These are phyloP conservation scores for Pterothamnion heteromorphum DNA, from an alignment of 31 red algal genomes.

Conservation along the genomic window DNA sequence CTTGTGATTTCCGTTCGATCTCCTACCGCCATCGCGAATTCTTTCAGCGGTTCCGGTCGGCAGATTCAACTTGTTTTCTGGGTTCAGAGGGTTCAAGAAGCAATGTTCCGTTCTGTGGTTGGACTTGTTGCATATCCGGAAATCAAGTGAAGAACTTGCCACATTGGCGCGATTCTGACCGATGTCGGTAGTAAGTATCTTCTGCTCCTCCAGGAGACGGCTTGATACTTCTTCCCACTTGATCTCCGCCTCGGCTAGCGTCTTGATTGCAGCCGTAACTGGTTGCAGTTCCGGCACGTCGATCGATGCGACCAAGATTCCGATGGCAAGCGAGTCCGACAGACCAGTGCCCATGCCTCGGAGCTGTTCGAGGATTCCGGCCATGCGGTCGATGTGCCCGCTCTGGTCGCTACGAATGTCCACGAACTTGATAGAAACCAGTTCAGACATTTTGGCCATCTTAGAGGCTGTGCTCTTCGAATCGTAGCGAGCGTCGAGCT, in stretches of 20 bases:
- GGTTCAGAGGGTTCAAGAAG: constrained; percentile 18
- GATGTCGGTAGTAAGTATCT: not conserved
- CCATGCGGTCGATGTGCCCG: constrained; percentile 24
- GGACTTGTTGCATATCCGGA: not conserved
- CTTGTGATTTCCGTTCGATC: too few species aligned
- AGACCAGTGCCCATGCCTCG: not conserved
- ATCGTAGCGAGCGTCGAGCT: not conserved
- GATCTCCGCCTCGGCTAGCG: not conserved
- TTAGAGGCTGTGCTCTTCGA: constrained; percentile 8
- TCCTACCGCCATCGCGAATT: too few species aligned
- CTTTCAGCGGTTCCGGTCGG: not conserved
- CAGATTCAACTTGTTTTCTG: not conserved
- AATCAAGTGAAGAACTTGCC: not conserved
- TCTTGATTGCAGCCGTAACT: constrained; percentile 14
- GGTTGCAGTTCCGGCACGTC: not conserved
- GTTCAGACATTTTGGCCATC: constrained; percentile 32
- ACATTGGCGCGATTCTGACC: not conserved
- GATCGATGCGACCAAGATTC: not conserved
- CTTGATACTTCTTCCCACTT: not conserved
- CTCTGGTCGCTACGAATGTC: not conserved
- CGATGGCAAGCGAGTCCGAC: not conserved
- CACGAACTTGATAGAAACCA: not conserved
- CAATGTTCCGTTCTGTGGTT: not conserved
- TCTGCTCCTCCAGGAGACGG: constrained; percentile 6
- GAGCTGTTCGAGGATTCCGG: not conserved